phyloP scores from a whole-genome alignment of 208 protist genomes.

The Crithidia expoeki region DNA sequence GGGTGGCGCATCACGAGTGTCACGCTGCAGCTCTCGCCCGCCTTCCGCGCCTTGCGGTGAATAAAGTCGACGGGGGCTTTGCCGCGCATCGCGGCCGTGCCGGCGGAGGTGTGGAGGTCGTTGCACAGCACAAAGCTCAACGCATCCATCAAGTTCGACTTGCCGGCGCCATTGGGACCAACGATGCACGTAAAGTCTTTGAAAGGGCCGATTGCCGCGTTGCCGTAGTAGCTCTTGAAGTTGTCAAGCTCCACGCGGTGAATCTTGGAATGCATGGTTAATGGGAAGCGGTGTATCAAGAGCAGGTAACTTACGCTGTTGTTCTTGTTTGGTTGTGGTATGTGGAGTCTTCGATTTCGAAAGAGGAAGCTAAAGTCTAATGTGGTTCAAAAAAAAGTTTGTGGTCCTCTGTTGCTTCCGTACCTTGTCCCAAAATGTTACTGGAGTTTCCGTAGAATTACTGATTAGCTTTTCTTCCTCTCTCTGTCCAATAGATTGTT shows the following conservation, averaged over 20 bases:
- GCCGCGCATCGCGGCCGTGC: slow-evolving; percentile 74
- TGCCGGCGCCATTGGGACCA: slow-evolving; percentile 98
- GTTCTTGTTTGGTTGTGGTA: too few species aligned
- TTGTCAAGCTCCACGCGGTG: slow-evolving; percentile 95
- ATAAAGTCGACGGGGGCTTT: slow-evolving; percentile 92
- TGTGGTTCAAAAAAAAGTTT: too few species aligned
- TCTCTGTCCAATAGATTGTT: background rate
- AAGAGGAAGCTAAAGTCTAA: too few species aligned
- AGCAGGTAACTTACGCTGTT: too few species aligned
- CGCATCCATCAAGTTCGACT: slow-evolving; percentile 99
- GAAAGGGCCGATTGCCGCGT: slow-evolving; percentile 96
- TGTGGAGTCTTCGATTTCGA: too few species aligned
- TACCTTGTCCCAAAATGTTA: background rate
- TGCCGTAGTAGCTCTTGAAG: slow-evolving; percentile 99
- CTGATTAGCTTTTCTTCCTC: background rate
- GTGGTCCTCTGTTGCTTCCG: background rate
- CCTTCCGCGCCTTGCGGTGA: slow-evolving; percentile 60
- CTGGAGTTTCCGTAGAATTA: background rate
- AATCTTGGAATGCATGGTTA: slow-evolving; percentile 70
- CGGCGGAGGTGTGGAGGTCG: slow-evolving; percentile 34
- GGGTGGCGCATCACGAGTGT: slow-evolving; percentile 78
- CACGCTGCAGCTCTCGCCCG: slow-evolving; percentile 63
- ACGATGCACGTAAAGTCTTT: slow-evolving; percentile 98
- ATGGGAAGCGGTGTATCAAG: background rate
- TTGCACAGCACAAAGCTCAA: slow-evolving; percentile 97